Conservation (phyloP, 2,329 filamentous ascomycete genomes). For the Colletotrichum tropicale region DNA sequence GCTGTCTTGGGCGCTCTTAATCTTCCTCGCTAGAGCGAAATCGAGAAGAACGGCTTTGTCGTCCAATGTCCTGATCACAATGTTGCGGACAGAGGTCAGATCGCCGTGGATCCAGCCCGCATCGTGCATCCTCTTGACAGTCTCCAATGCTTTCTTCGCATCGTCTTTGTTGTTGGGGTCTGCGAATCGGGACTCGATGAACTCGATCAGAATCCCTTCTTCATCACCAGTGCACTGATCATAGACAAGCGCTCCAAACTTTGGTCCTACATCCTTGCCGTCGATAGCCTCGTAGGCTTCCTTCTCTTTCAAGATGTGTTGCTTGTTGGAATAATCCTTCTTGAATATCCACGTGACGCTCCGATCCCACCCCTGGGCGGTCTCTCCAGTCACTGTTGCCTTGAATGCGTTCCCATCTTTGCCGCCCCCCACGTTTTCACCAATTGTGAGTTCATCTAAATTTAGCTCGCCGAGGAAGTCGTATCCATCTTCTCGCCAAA, state of each 20-base stretch:
- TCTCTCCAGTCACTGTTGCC: not conserved
- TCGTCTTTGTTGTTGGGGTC: not conserved
- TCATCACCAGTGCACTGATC: not conserved
- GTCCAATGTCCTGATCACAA: not conserved
- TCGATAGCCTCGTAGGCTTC: not conserved
- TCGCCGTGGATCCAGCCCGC: not conserved
- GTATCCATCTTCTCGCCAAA: not conserved
- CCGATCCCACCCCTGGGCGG: not conserved
- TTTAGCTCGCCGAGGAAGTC: not conserved
- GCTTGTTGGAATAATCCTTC: not conserved
- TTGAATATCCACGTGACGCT: not conserved
- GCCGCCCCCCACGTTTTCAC: not conserved
- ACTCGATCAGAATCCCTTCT: not conserved
- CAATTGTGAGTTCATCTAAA: not conserved
- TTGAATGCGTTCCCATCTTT: not conserved
- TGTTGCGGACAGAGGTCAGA: not conserved
- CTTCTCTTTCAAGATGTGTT: not conserved
- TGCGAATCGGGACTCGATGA: not conserved
- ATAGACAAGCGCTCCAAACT: not conserved
- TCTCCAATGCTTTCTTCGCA: not conserved
- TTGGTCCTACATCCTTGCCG: not conserved
- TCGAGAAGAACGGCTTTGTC: not conserved
- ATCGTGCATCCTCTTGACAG: not conserved
- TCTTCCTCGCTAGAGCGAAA: not conserved
- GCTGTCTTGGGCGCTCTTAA: not conserved